phyloP scores from a whole-genome alignment of 371 early-diverging fungal genomes.

The Rhizopus stolonifer region DNA sequence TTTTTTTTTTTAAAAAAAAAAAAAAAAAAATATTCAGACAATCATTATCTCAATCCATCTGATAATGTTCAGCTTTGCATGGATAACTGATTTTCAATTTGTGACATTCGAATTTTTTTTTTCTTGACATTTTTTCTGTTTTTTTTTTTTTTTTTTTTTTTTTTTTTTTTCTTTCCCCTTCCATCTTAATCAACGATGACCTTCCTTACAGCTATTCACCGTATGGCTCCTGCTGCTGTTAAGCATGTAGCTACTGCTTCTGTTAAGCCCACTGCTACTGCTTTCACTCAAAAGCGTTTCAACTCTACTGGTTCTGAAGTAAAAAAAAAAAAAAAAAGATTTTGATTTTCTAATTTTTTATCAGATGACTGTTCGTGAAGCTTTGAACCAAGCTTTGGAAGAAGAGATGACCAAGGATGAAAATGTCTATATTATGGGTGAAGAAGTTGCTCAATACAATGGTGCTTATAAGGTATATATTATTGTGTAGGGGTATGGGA shows the following conservation, averaged over 20 bases:
- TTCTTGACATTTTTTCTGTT: neutral
- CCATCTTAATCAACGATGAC: slow-evolving; percentile 25
- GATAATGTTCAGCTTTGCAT: too few species aligned
- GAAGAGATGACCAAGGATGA: slow-evolving; percentile 96
- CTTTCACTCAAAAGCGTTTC: slow-evolving; percentile 46
- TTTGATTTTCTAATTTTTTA: neutral
- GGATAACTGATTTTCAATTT: neutral
- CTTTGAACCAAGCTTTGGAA: slow-evolving; percentile 97
- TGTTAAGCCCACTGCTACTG: slow-evolving; percentile 35
- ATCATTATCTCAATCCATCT: too few species aligned
- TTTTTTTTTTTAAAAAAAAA: too few species aligned
- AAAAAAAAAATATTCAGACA: slow-evolving; percentile 12
- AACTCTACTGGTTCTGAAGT: slow-evolving; percentile 45
- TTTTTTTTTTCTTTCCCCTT: slow-evolving; percentile 10
- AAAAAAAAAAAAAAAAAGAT: slow-evolving; percentile 12
- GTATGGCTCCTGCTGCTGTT: slow-evolving; percentile 47
- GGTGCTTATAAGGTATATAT: slow-evolving; percentile 95
- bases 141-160: slow-evolving; percentile 12
- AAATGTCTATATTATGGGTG: slow-evolving; percentile 94
- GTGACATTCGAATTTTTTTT: slow-evolving; percentile 1
- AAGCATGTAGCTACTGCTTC: slow-evolving; percentile 32
- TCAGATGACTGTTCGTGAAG: slow-evolving; percentile 97
- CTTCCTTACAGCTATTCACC: slow-evolving; percentile 44
- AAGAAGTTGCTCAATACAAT: slow-evolving; percentile 98
- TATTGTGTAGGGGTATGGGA: slow-evolving; percentile 26